Base-by-base conservation (phyloP, 495 filamentous ascomycete genomes). In the Penicillium soppii region DNA sequence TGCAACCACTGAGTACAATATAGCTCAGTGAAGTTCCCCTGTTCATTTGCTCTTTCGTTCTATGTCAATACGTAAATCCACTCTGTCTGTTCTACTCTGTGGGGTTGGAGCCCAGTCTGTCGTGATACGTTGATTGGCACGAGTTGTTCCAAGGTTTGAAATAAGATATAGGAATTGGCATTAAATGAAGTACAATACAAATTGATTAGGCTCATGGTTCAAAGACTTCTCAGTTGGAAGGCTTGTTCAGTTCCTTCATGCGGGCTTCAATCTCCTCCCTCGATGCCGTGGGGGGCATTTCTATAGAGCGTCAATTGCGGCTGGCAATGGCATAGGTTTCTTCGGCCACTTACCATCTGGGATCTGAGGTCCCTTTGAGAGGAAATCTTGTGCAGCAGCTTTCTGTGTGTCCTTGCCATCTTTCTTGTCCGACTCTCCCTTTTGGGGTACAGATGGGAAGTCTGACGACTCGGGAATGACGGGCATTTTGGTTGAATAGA, bases 211-310 rank as follows among this genome's bases (percentile, higher is more conserved):
- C 25, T 16, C 9, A 13, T 39, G 23, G 10, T 16, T 3, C 2
- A 5, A 36, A 13, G n/a, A 30, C 29, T 16, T 19, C 36, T 42
- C 7, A 30, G 6, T 32, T 40, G 13, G 32, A 47, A 25, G 75
- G 78, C 66, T 87, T 82, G 72, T 89, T 89, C 56, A 90, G 56
- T 57, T 82, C 80, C 58, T 82, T 69, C 37, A 78, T 80, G 63
- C 81, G 86, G 4, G 78, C 82, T 53, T 77, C 71, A 32, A 83
- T 78, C 57, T 90, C 86, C 60, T 88, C 84, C 62, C 82, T 84
- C n/a, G 85, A 75, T 17, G 73, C 78, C 58, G 77, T 80, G 41
- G 79, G 72, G 21, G 75, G 77, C 66, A 85, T 70, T 17, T 82
- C 76, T 74, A 62, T 20, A 41, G 7, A 46, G 8, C 15, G 39